Evolutionary conservation across 148 eudicot species (phyloP), one percentile per base, ranked within the genome.

Genomic region (Vaccinium vitisidaea): DNA sequence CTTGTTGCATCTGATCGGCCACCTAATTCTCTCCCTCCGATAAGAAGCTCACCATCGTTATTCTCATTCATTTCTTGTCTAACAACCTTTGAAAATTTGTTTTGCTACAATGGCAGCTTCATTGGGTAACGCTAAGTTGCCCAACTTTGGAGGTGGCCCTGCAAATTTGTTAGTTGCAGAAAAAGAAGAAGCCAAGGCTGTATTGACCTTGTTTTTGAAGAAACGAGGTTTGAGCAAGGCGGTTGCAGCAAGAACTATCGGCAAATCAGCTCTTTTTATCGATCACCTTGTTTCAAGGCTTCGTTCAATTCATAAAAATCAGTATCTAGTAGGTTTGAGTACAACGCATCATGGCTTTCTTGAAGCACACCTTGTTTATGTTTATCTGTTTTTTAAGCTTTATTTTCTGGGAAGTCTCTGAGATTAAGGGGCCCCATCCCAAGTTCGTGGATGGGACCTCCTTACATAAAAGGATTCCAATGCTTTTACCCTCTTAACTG

Each of bases 141-240:
- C 87, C 71, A 92, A 87, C 87, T 39, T 85, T 78, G 85, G 93
- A 86, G 69, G 89, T 18, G 92, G 93, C 49, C 87, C 97, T 21
- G 88, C 96, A 75, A 92, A 88, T 77, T 87, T 95, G 82, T 70
- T 95, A 84, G 91, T 88, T 49, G 93, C 98, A 78, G 98, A 95
- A 86, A 95, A 92, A 87, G 98, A 95, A 88, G 98, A 95, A 88
- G 98, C 98, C 65, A 95, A 91, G 85, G 98, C 98, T 85, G 94
- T 95, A 77, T 84, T 95, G 82, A 93, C 91, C 76, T 87, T 95
- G 89, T 94, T 92, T 85, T 80, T 95, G 82, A 95, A 94, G 87
- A 92, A 92, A 88, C 95, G 89, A 85, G 98, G 98, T 53, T 85
- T 92, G 79, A 93, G 91, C 84, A 92, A 87, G 76, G 84, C 93